Evolutionary conservation across 106 monocot species (phyloP).

Genomic region (Dioscorea alata): DNA sequence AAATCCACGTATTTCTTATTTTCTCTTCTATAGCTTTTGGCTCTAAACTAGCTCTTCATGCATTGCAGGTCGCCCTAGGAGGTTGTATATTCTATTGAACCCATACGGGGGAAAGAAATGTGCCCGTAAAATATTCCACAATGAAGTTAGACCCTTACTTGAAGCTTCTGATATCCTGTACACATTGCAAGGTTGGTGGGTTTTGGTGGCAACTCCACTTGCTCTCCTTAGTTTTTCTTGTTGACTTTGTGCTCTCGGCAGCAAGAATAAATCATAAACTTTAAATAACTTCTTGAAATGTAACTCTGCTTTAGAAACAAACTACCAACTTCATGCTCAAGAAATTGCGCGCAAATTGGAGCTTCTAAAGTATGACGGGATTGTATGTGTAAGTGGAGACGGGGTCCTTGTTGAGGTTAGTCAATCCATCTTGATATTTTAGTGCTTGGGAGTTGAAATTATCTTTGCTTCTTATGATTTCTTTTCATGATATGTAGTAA

Average conservation of each 20-base stretch:
- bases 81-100: constrained; percentile 70
- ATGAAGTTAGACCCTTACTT: constrained; percentile 64
- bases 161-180: constrained; percentile 57
- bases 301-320: constrained; percentile 17
- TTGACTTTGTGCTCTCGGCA: no score
- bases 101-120: constrained; percentile 83
- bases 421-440: neutral
- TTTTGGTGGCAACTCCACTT: neutral
- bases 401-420: constrained; percentile 37
- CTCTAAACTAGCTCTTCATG: no score
- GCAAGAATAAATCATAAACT: no score
- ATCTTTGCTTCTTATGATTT: no score
- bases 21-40: no score
- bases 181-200: constrained; percentile 62
- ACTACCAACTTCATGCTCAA: constrained; percentile 40
- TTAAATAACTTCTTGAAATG: no score
- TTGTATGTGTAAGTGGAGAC: constrained; percentile 47
- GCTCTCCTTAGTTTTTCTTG: no score
- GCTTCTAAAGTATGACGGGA: constrained; percentile 27
- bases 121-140: constrained; percentile 49
- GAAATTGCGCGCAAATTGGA: constrained; percentile 24
- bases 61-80: constrained; percentile 63
- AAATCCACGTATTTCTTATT: no score
- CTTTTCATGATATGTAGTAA: no score
- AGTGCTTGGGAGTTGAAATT: no score